These are phyloP conservation scores for Phytophthora sojae DNA, from an alignment of 352 stramenopile genomes.

Conservation along the genomic window DNA sequence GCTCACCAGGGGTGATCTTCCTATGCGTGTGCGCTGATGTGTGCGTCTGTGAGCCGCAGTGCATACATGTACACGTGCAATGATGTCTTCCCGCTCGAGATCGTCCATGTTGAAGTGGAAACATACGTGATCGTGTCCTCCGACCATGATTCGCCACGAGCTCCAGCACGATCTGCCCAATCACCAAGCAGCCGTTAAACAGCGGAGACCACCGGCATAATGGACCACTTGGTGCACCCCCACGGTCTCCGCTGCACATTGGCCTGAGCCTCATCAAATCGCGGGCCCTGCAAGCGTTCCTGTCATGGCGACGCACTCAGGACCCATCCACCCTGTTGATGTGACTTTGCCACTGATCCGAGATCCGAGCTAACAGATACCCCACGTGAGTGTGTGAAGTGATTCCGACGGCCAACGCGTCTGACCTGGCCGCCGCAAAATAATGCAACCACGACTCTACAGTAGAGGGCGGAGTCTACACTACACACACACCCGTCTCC, in stretches of 20 bases:
- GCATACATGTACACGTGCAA: neutral
- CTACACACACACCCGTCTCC: neutral
- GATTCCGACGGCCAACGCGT: neutral
- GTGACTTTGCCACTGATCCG: neutral
- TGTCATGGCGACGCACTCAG: neutral
- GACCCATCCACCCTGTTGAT: neutral
- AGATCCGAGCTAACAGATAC: neutral
- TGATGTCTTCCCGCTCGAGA: neutral
- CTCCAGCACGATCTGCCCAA: neutral
- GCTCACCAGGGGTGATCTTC: neutral
- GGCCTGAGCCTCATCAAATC: neutral
- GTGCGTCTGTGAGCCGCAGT: neutral
- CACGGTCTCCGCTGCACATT: conserved; percentile 2
- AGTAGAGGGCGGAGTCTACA: too few species aligned
- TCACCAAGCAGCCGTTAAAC: neutral
- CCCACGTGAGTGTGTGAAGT: neutral
- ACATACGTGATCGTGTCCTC: neutral
- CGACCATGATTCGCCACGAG: neutral
- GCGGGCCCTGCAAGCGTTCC: neutral
- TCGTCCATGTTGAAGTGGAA: conserved; percentile 5
- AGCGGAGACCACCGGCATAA: conserved; percentile 3
- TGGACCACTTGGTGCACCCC: neutral
- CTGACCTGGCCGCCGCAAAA: neutral
- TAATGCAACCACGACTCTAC: neutral
- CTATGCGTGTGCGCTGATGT: conserved; percentile 1